Evolutionary conservation across 129 eudicot species (phyloP).

Genomic region (Dittrichia graveolens): DNA sequence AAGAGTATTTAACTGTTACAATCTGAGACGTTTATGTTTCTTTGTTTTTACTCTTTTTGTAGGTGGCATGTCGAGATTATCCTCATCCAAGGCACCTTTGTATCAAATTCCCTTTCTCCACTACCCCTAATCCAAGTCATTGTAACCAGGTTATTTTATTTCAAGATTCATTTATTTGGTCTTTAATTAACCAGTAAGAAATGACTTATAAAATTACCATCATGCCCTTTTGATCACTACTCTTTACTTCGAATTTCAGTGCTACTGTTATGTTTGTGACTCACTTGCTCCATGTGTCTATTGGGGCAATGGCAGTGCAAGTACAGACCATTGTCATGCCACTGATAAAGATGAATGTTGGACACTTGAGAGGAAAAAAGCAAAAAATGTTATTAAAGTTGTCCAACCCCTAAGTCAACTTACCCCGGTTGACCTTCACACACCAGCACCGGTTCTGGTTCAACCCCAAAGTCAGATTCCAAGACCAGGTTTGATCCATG

Average conservation of each 20-base stretch:
- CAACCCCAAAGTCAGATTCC: slow-evolving; percentile 33
- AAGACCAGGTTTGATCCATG: slow-evolving; percentile 29
- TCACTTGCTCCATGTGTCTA: slow-evolving; percentile 43
- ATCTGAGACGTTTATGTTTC: not conserved
- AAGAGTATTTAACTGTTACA: not conserved
- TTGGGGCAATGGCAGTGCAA: slow-evolving; percentile 44
- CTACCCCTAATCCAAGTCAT: slow-evolving; percentile 33
- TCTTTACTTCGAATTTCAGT: slow-evolving; percentile 27
- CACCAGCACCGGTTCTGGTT: slow-evolving; percentile 19
- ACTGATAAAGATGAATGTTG: slow-evolving; percentile 41
- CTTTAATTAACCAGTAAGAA: not conserved
- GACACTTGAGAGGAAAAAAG: slow-evolving; percentile 28
- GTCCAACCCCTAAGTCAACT: slow-evolving; percentile 8
- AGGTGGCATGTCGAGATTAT: slow-evolving; percentile 52
- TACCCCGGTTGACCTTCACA: slow-evolving; percentile 13
- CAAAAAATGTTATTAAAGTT: slow-evolving; percentile 36
- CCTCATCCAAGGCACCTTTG: slow-evolving; percentile 52
- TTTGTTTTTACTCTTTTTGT: not conserved
- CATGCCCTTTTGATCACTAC: slow-evolving; percentile 20
- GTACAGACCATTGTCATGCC: slow-evolving; percentile 41
- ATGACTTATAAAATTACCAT: not conserved
- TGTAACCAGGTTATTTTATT: slow-evolving; percentile 49
- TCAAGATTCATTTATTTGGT: slow-evolving; percentile 3
- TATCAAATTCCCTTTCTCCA: slow-evolving; percentile 38
- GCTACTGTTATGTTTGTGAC: slow-evolving; percentile 51